Evolutionary conservation across 305 asterid genomes (phyloP).

Genomic region (Solanum chacoense): DNA sequence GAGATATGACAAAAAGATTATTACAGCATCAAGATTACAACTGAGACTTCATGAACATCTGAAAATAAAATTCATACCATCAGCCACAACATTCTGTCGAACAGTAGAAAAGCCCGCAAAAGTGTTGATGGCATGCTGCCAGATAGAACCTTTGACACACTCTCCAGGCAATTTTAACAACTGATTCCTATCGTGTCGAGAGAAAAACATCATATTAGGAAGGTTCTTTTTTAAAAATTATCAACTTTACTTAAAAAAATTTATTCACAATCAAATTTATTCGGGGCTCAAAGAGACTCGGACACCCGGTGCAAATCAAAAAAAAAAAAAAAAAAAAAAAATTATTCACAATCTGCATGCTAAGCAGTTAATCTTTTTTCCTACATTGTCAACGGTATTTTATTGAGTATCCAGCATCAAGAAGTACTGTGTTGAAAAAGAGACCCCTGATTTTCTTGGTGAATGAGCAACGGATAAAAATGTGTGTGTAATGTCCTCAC

Average conservation of each 20-base stretch:
- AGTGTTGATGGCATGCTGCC: not conserved
- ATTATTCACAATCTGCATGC: not conserved
- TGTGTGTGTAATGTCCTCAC: not conserved
- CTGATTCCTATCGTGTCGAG: slow-evolving; percentile 1
- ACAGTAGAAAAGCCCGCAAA: slow-evolving; percentile 24
- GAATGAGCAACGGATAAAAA: not conserved
- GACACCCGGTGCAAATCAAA: too few relatives aligned
- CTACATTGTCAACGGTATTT: not conserved
- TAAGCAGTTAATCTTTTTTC: not conserved
- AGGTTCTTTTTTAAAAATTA: not conserved
- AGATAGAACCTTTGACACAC: slow-evolving; percentile 1
- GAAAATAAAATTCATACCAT: slow-evolving; percentile 22
- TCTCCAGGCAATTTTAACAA: not conserved
- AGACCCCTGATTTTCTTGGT: not conserved
- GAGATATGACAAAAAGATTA: not conserved
- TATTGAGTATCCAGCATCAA: not conserved
- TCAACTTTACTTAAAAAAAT: not conserved
- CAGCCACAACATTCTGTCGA: slow-evolving; percentile 17
- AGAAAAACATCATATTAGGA: not conserved
- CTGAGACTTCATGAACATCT: not conserved
- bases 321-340: too few relatives aligned
- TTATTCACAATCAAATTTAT: not conserved
- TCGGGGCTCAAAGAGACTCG: too few relatives aligned
- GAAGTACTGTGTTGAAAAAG: not conserved
- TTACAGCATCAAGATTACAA: slow-evolving; percentile 6